Evolutionary conservation across 139 green algal genomes (phyloP), one percentile per base, ranked within the genome.

Genomic region (Auxenochlorella protothecoides): DNA sequence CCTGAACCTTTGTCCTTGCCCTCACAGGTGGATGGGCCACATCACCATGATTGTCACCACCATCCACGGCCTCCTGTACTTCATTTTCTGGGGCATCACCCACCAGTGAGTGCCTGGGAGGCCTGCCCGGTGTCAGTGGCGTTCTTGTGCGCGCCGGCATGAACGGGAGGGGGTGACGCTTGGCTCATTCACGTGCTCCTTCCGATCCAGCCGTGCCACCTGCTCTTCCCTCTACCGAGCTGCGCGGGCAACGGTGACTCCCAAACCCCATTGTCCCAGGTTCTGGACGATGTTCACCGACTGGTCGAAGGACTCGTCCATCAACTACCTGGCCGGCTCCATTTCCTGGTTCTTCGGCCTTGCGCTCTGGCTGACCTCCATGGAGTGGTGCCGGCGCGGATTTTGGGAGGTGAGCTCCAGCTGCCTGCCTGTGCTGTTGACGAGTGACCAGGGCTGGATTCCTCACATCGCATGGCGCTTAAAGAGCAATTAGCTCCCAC

Each of bases 11-110:
- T 67, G 12, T 5, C 2, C 14, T 67, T 67, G 63, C 63, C 27
- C 63, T 67, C 14, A 11, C 64, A 79, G 75, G 51, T 82, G 78
- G 78, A 44, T 82, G n/a, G 78, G 78, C 13, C 78, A 82, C 63
- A 67, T 55, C 71, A 82, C 78, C 2, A 71, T 82, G 74, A 68
- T 66, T 55, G 53, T 81, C 5, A 64, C 77, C 5, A 73, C 69
- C 62, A 2, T 77, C 0, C 78, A 82, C 57, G 78, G 68, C 44
- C 4, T 60, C 27, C 59, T 78, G 0, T 82, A 79, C 59, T 82
- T 78, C 75, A 53, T 82, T 5, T 81, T 74, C 71, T 82, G 78
- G 78, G 65, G 59, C 8, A 55, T 83, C 4, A 65, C 62, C 3
- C 13, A 60, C 8, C 65, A 63, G 59, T 68, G 60, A 65, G 66